Base-by-base conservation (phyloP, 345 rosid genomes). In the Kandelia obovata region DNA sequence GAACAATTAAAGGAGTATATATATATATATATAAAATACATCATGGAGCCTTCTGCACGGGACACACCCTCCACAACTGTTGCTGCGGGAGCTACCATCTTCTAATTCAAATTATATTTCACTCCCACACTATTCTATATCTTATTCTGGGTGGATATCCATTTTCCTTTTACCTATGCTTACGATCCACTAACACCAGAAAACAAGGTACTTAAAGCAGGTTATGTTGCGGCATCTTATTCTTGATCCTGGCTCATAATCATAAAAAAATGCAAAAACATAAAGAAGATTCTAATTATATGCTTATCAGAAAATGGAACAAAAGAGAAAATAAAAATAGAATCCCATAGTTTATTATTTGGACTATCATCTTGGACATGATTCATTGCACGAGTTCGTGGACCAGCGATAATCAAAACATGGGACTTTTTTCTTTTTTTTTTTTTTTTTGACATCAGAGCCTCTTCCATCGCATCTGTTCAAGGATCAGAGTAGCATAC, bases 101-200 rank as follows among this genome's bases (percentile, higher is more conserved):
- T 7, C 31, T n/a, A n/a, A 46, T 11, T 39, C 21, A 39, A 39
- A 39, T 39, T 39, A 39, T 39, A 1, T 39, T 1, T 9, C 16
- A 39, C 3, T 39, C 16, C 16, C 16, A 39, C 47, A 39, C 16
- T 39, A 11, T 39, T 39, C 21, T 21, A 10, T 11, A 60, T 62
- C 60, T 76, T 71, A 67, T 67, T 47, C 58, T 62, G 46, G 64
- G 67, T 26, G 32, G 58, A 52, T 35, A 35, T 75, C 52, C 58
- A 23, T 8, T 47, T 34, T 23, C 64, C 47, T 74, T 74, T 62
- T 57, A 3, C 46, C 67, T 59, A 5, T 20, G 62, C 10, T 27
- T 68, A 27, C 34, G 35, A 16, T 69, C n/a, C 52, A 17, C 19
- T 47, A 43, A 58, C 19, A 23, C 46, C 10, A 17, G 46, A 28